Conservation (phyloP, 2,329 filamentous ascomycete genomes). For the Magnaporthiopsis rhizophila region DNA sequence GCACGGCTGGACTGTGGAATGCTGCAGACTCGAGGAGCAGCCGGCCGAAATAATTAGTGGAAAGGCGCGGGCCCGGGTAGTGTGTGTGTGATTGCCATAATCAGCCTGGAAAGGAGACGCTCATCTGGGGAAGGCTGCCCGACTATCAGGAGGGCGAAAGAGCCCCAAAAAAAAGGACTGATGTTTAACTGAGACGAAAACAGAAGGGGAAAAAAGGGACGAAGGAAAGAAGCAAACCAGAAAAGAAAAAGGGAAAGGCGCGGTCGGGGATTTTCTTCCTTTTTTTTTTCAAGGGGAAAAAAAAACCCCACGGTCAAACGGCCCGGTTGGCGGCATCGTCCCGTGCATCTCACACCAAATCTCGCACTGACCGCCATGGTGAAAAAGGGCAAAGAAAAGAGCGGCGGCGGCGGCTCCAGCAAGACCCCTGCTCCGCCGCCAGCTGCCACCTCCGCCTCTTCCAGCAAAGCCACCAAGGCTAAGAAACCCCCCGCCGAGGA, state of each 20-base stretch:
- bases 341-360: neutral
- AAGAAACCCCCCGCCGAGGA: constrained; percentile 34
- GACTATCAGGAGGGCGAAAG: neutral
- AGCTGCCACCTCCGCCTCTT: constrained; percentile 13
- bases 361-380: constrained; percentile 27
- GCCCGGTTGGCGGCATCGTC: neutral
- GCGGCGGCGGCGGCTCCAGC: constrained; percentile 16
- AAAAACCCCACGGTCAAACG: neutral
- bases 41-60: no score
- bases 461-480: neutral
- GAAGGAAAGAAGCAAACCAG: neutral
- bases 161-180: neutral
- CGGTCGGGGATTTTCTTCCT: neutral
- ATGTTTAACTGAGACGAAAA: neutral
- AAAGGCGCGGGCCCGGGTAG: no score
- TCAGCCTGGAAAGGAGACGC: neutral
- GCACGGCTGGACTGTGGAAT: neutral
- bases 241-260: neutral
- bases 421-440: constrained; percentile 21
- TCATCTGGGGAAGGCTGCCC: neutral
- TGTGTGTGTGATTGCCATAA: neutral
- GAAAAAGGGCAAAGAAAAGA: constrained; percentile 47
- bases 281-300: neutral
- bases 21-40: neutral
- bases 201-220: neutral